A percentile compares a stretch with the other conserved stretches of the same genome.
phyloP scores from a whole-genome alignment of 1,139 yeast genomes.

The Geotrichum aggregatum region DNA sequence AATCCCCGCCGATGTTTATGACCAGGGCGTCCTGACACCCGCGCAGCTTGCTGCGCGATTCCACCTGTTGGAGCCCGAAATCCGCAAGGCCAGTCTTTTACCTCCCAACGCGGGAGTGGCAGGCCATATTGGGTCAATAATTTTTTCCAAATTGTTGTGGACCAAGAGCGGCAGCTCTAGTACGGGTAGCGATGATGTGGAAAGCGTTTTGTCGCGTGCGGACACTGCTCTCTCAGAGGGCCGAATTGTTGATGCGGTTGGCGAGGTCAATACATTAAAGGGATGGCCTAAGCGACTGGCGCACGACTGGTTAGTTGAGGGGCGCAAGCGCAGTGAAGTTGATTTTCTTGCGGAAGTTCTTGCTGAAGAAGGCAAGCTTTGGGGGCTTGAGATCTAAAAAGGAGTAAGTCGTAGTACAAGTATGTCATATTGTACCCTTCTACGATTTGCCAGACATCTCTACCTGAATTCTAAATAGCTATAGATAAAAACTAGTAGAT shows the following conservation, averaged over 20 bases:
- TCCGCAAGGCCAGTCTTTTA: constrained; percentile 79
- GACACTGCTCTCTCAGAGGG: constrained; percentile 71
- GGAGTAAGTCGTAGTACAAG: too few species aligned
- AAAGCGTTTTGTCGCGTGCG: constrained; percentile 83
- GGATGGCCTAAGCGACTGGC: constrained; percentile 94
- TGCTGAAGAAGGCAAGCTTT: constrained; percentile 46
- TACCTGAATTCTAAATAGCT: too few species aligned
- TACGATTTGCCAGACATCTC: too few species aligned
- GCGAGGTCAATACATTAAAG: constrained; percentile 81
- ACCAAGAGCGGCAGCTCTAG: constrained; percentile 49
- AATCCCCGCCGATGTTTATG: constrained; percentile 48
- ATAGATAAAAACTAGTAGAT: too few species aligned
- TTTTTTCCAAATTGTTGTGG: constrained; percentile 72
- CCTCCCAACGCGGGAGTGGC: constrained; percentile 95
- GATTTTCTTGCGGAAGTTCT: constrained; percentile 70
- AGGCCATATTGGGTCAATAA: constrained; percentile 77
- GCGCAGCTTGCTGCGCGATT: constrained; percentile 63
- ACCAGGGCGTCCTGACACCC: constrained; percentile 53
- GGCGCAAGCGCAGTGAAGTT: constrained; percentile 83
- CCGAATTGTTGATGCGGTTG: constrained; percentile 81
- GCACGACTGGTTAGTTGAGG: constrained; percentile 84
- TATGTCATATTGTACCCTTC: too few species aligned
- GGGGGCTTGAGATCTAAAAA: constrained; percentile 9
- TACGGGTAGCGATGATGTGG: constrained; percentile 79
- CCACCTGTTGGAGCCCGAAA: constrained; percentile 72